Evolutionary conservation across 345 rosid species (phyloP).

Genomic region (rapeseed (Brassica napus)): DNA sequence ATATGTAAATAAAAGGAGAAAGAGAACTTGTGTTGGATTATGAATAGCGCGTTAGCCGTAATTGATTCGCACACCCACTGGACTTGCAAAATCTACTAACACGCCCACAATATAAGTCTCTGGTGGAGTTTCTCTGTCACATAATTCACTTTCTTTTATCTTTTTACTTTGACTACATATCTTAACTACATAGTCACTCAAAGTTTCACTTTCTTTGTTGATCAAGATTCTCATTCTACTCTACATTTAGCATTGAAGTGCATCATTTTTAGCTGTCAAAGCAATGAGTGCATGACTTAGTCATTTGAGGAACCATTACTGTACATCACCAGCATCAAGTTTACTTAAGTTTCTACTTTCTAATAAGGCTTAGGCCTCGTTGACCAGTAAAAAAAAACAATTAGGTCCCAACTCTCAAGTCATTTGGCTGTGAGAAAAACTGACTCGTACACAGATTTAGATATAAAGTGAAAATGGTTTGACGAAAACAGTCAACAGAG

Average conservation of each 20-base stretch:
- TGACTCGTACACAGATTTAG: background rate
- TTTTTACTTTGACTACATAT: background rate
- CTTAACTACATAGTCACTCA: background rate
- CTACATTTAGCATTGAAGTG: background rate
- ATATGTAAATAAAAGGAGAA: conserved; percentile 34
- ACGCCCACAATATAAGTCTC: conserved; percentile 16
- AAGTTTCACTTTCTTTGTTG: background rate
- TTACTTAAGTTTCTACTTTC: background rate
- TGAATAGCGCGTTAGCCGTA: background rate
- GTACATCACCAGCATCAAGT: background rate
- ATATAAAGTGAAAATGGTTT: background rate
- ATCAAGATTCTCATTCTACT: background rate
- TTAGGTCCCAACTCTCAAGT: background rate
- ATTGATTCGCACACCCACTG: conserved; percentile 12
- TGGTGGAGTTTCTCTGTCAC: conserved; percentile 3
- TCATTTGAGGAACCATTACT: background rate
- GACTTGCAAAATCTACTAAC: background rate
- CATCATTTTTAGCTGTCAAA: background rate
- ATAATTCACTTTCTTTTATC: background rate
- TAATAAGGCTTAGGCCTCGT: background rate
- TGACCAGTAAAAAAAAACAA: background rate
- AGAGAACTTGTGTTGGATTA: conserved; percentile 4
- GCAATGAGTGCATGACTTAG: background rate
- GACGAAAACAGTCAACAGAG: conserved; percentile 34
- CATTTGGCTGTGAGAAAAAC: conserved; percentile 1